phyloP scores from a whole-genome alignment of 345 rosid genomes.

The Brassica cretica region DNA sequence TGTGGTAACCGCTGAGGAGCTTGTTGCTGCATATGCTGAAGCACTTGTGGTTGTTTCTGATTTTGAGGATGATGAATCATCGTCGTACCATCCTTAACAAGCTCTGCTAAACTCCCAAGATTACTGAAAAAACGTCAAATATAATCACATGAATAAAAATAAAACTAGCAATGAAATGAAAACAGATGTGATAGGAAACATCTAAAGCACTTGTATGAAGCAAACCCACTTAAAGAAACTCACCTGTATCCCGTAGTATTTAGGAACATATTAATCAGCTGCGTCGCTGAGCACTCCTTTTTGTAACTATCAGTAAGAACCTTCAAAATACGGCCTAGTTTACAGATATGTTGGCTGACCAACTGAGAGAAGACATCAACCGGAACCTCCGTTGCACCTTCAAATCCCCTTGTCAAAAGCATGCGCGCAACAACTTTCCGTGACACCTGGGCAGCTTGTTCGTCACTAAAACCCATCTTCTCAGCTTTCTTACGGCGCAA shows the following conservation, averaged over 20 bases:
- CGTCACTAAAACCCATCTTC: conserved; percentile 58
- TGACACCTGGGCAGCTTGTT: conserved; percentile 68
- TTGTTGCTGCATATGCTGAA: conserved; percentile 73
- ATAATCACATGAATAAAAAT: conserved; percentile 16
- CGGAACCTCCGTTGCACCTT: conserved; percentile 77
- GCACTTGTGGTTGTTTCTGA: conserved; percentile 64
- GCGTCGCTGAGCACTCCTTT: conserved; percentile 79
- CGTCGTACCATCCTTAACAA: conserved; percentile 73
- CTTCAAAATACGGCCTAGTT: conserved; percentile 70
- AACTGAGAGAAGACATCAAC: conserved; percentile 78
- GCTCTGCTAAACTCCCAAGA: conserved; percentile 65
- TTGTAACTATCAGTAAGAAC: conserved; percentile 81
- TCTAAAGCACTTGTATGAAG: background rate
- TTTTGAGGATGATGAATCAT: conserved; percentile 50
- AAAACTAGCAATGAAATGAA: conserved; percentile 9
- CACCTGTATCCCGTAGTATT: conserved; percentile 67
- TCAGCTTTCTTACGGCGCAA: conserved; percentile 57
- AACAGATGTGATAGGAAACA: background rate
- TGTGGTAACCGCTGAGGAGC: conserved; percentile 59
- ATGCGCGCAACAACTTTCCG: conserved; percentile 67
- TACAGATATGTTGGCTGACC: conserved; percentile 63
- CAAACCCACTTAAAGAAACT: conserved; percentile 17
- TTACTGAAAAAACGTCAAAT: conserved; percentile 44
- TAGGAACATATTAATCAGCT: conserved; percentile 88
- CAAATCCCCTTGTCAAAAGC: conserved; percentile 64